These are phyloP conservation scores for Nakaseomyces nivariensis DNA, from an alignment of 1,139 yeast species.

Conservation along the genomic window DNA sequence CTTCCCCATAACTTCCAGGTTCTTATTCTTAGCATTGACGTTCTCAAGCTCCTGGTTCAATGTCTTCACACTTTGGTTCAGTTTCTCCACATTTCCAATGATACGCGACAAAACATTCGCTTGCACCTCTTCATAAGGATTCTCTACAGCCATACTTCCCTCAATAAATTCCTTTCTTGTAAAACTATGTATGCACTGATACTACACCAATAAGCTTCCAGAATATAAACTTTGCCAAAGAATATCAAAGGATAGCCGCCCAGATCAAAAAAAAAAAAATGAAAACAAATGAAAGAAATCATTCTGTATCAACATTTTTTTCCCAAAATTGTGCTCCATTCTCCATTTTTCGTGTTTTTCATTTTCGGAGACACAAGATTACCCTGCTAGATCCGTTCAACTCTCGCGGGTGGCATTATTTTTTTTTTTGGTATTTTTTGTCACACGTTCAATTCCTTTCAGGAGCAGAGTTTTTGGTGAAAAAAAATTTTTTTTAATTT, in stretches of 20 bases:
- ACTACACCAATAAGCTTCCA: too few species aligned
- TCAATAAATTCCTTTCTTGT: background rate
- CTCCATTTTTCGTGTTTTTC: too few species aligned
- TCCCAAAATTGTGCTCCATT: too few species aligned
- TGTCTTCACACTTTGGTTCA: constrained; percentile 60
- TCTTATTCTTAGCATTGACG: constrained; percentile 54
- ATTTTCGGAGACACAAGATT: background rate
- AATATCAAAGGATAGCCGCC: background rate
- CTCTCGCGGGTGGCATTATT: background rate
- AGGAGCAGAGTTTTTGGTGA: background rate
- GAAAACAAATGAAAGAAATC: too few species aligned
- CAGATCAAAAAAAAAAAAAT: background rate
- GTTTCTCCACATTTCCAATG: constrained; percentile 63
- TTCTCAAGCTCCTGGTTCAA: constrained; percentile 38
- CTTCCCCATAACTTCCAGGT: constrained; percentile 63
- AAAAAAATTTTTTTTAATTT: too few species aligned
- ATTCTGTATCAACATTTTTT: too few species aligned
- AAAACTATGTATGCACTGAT: too few species aligned
- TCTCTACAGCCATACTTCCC: constrained; percentile 46
- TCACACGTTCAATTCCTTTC: background rate
- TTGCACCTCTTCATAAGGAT: constrained; percentile 84
- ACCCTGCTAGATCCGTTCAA: background rate
- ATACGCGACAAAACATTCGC: constrained; percentile 69
- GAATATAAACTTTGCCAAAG: too few species aligned
- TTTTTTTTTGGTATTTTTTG: background rate